Base-by-base conservation (phyloP, 495 filamentous ascomycete species). In the Amorphotheca resinae region DNA sequence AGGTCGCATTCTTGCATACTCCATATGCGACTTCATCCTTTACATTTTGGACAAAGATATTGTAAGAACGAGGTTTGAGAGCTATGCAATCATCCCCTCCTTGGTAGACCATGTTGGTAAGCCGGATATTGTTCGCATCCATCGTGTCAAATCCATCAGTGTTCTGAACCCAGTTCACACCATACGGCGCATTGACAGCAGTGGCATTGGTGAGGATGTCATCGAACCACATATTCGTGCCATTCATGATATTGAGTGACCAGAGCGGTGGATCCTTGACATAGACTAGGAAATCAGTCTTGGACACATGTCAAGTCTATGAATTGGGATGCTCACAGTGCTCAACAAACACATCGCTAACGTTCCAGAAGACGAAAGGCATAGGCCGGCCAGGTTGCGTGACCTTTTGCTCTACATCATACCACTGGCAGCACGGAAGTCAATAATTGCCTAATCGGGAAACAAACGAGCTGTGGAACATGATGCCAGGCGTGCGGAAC, bases 301-400 rank as follows among this genome's bases (percentile, higher is more conserved):
- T n/a, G n/a, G n/a, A n/a, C 7, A 34, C 12, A 21, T 22, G 26
- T 22, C 12, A 1, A 22, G 6, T 7, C 36, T 14, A 30, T 22
- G n/a, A 9, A 14, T 33, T 17, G 23, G 16, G 14, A n/a, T n/a
- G 34, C 43, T 40, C 47, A 54, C 54, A 75, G 41, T 73, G 67
- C 17, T 64, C 58, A 14, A 76, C 70, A 14, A 56, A 57, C 17
- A 75, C 70, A 40, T 72, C 59, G 22, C 64, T 68, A 3, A 72
- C 67, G 51, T 76, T 77, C 72, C 72, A 77, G 37, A 70, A 69
- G 0, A 77, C 73, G 41, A 77, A 75, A 1, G 73, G 71, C 71
- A 77, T 77, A 1, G 71, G 72, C 21, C 71, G 57, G 14, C 72
- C 69, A 16, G 64, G 61, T 48, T 64, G 61, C 0, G 72, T 75